Evolutionary conservation across 805 yeast species (phyloP), one percentile per base, ranked within the genome.

Genomic region (Saturnispora hagleri): DNA sequence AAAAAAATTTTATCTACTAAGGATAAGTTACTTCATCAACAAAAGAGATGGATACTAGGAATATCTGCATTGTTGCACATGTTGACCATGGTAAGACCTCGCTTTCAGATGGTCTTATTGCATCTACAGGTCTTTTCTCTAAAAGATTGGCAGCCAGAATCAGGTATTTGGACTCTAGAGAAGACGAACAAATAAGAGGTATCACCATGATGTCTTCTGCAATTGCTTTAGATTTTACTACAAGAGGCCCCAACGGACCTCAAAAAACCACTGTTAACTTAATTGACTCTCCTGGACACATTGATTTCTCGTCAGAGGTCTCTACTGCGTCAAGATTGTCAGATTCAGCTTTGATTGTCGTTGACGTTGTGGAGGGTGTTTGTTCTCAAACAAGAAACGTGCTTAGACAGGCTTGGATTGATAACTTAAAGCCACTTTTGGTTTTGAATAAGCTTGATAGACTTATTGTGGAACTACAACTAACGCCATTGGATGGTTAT

Each of bases 31-130:
- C 13, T 38, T 38, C 18, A 38, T 38, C 15, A 38, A 1, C 22
- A 57, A 78, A 84, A 56, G 20, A 95, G 0, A 69, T 76, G 15
- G 72, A 80, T 55, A 81, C 91, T 31, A 75, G 99, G 55, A 93
- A 93, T 67, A 88, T 93, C 43, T 93, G 99, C 69, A 89, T 93
- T 55, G 74, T 93, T 47, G 99, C 99, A 0, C 99, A 93, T 68
- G 99, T 93, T 24, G 99, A 93, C 66, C 99, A 93, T 64, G 99
- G 99, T 27, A 93, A 93, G 69, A 93, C 99, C 0, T 88, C 98
- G 2, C 72, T 93, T 33, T 86, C 96, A 43, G 99, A 93, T 67
- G 86, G 96, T 9, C 71, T 93, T 46, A 70, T 93, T 40, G 98
- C 99, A 26, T 85, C 96, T 36, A 93, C 95, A 68, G 99, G 99